Evolutionary conservation across 2,329 filamentous ascomycete genomes (phyloP).

Genomic region (Penicillium sp.): DNA sequence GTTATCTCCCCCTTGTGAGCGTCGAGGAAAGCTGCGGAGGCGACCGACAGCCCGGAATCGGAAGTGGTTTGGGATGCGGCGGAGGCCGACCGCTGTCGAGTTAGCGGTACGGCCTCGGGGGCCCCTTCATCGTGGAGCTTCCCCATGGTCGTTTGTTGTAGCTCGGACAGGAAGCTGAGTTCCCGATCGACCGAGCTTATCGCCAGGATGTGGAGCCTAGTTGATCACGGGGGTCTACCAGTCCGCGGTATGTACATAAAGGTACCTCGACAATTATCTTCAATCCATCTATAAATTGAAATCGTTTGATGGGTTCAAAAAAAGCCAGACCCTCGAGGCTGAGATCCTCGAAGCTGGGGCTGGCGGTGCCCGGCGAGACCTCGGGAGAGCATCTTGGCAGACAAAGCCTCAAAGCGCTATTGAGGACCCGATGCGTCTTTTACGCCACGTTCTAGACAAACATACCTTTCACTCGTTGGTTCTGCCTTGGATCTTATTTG

Average conservation of each 20-base stretch:
- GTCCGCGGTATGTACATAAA: neutral
- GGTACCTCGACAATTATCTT: neutral
- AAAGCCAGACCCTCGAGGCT: neutral
- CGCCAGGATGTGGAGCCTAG: slow-evolving; percentile 9
- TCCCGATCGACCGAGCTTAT: slow-evolving; percentile 18
- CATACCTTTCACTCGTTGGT: no score
- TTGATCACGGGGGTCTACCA: neutral
- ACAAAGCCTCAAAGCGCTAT: neutral
- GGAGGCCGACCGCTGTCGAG: slow-evolving; percentile 25
- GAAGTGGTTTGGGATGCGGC: slow-evolving; percentile 29
- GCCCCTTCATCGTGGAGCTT: slow-evolving; percentile 23
- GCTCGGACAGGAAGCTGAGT: slow-evolving; percentile 6
- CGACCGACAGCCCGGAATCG: slow-evolving; percentile 37
- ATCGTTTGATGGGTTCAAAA: neutral
- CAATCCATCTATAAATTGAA: neutral
- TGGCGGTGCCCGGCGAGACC: neutral
- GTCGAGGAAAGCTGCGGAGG: slow-evolving; percentile 29
- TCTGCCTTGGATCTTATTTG: no score
- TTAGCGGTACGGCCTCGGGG: slow-evolving; percentile 30
- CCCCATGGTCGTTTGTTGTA: slow-evolving; percentile 25
- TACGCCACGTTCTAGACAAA: neutral
- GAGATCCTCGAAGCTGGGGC: neutral
- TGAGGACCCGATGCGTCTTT: neutral
- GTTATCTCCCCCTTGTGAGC: slow-evolving; percentile 22
- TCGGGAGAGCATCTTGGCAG: neutral